Conservation (phyloP, 768 basidiomycete species). For the Hemileccinum impolitum region DNA sequence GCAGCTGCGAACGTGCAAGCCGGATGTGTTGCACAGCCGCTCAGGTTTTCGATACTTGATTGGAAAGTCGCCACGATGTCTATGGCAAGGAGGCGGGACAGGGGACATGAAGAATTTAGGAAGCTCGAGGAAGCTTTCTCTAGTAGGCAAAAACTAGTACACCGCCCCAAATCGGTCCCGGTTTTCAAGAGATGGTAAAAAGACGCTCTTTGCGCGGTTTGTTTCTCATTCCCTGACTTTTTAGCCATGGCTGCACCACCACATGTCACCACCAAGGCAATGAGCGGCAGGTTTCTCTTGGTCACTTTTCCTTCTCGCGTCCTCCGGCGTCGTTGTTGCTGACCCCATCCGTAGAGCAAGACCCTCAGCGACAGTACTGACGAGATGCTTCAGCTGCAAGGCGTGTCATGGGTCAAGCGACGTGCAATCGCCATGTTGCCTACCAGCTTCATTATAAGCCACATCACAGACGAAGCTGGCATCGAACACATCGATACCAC, state of each 20-base stretch:
- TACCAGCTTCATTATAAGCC: slow-evolving; percentile 61
- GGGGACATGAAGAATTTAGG: too few relatives aligned
- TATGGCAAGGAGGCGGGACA: too few relatives aligned
- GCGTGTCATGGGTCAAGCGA: slow-evolving; percentile 69
- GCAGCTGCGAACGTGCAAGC: too few relatives aligned
- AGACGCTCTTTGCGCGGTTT: too few relatives aligned
- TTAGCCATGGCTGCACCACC: slow-evolving; percentile 61
- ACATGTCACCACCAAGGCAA: slow-evolving; percentile 53
- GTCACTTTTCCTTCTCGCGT: slow-evolving; percentile 35
- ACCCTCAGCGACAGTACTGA: slow-evolving; percentile 58
- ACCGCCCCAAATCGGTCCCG: too few relatives aligned
- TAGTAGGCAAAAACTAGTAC: too few relatives aligned
- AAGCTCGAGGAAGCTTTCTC: too few relatives aligned
- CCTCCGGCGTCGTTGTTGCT: background rate
- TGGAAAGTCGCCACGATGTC: too few relatives aligned
- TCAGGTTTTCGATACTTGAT: too few relatives aligned
- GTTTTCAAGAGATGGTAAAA: too few relatives aligned
- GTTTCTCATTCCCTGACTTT: too few relatives aligned
- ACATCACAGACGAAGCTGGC: slow-evolving; percentile 56
- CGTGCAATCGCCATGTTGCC: slow-evolving; percentile 55
- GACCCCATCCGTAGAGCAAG: slow-evolving; percentile 52
- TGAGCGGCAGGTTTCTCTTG: slow-evolving; percentile 62
- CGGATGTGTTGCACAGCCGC: too few relatives aligned
- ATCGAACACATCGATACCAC: slow-evolving; percentile 67
- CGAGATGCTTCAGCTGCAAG: slow-evolving; percentile 64